These are phyloP conservation scores for Zasmidium cellare DNA, from an alignment of 2,329 filamentous ascomycete species.

Conservation along the genomic window DNA sequence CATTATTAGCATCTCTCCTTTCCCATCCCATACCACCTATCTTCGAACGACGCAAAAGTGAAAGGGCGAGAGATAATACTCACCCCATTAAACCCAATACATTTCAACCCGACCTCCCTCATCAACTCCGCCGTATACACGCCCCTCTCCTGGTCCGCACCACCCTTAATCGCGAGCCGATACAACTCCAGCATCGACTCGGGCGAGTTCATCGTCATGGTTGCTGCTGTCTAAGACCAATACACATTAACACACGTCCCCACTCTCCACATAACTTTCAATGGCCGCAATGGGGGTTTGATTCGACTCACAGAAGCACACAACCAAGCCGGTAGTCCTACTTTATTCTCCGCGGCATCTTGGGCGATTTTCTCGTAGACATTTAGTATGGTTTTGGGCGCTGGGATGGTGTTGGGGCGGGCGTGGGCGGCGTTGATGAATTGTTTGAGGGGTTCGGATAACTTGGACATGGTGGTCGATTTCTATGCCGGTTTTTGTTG, in stretches of 20 bases:
- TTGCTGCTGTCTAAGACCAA: constrained; percentile 66
- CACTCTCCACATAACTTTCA: not conserved
- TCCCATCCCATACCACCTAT: too few species aligned
- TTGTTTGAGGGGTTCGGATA: constrained; percentile 69
- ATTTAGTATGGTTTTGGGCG: constrained; percentile 62
- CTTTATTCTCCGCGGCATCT: constrained; percentile 62
- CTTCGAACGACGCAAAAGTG: too few species aligned
- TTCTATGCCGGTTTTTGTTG: not conserved
- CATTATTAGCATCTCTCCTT: too few species aligned
- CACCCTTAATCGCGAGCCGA: constrained; percentile 39
- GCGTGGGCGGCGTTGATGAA: constrained; percentile 72
- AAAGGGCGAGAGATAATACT: too few species aligned
- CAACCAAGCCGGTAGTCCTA: constrained; percentile 66
- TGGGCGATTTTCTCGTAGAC: constrained; percentile 65
- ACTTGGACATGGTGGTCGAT: constrained; percentile 63
- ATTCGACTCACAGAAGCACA: constrained; percentile 60
- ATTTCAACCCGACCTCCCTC: constrained; percentile 73
- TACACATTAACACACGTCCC: not conserved
- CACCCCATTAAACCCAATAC: constrained; percentile 74
- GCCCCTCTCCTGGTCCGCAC: constrained; percentile 23
- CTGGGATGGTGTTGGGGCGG: constrained; percentile 64
- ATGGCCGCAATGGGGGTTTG: too few species aligned
- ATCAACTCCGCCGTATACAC: constrained; percentile 67
- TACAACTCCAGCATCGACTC: constrained; percentile 68
- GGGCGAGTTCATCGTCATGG: constrained; percentile 84